Conservation (phyloP, 1,139 yeast species). For the Lodderomyces oxycetoniae region DNA sequence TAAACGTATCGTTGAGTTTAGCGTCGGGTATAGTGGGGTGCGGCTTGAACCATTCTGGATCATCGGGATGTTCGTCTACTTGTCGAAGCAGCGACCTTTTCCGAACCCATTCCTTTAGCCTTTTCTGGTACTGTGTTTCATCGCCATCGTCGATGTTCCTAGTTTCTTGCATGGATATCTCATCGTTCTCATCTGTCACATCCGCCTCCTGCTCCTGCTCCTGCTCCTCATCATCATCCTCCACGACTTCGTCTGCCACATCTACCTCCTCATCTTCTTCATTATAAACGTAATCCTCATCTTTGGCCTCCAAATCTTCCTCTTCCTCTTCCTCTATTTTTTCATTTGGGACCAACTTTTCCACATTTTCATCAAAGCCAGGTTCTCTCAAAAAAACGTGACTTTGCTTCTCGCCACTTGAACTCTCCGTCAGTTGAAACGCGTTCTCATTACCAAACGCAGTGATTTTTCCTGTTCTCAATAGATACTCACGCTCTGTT, state of each 20-base stretch:
- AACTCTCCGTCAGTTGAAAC: slow-evolving; percentile 34
- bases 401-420: slow-evolving; percentile 17
- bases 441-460: slow-evolving; percentile 78
- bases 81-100: slow-evolving; percentile 37
- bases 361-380: slow-evolving; percentile 25
- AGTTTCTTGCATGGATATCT: slow-evolving; percentile 11
- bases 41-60: slow-evolving; percentile 65
- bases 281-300: slow-evolving; percentile 23
- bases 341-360: slow-evolving; percentile 7
- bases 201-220: slow-evolving; percentile 18
- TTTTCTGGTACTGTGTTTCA: slow-evolving; percentile 52
- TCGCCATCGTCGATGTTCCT: slow-evolving; percentile 73
- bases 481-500: slow-evolving; percentile 69
- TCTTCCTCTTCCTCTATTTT: slow-evolving; percentile 8
- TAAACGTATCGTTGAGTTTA: slow-evolving; percentile 59
- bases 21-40: slow-evolving; percentile 82
- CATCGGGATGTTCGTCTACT: slow-evolving; percentile 20
- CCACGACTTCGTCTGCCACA: slow-evolving; percentile 9
- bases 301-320: slow-evolving; percentile 18
- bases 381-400: slow-evolving; percentile 36
- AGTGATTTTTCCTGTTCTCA: slow-evolving; percentile 88
- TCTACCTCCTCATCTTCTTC: slow-evolving; percentile 23
- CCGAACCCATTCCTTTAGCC: slow-evolving; percentile 58
- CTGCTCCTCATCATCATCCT: slow-evolving; percentile 3
- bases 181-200: slow-evolving; percentile 13